Evolutionary conservation across 2,329 filamentous ascomycete species (phyloP), one percentile per base, ranked within the genome.

Genomic region (Pseudocercospora macadamiae): DNA sequence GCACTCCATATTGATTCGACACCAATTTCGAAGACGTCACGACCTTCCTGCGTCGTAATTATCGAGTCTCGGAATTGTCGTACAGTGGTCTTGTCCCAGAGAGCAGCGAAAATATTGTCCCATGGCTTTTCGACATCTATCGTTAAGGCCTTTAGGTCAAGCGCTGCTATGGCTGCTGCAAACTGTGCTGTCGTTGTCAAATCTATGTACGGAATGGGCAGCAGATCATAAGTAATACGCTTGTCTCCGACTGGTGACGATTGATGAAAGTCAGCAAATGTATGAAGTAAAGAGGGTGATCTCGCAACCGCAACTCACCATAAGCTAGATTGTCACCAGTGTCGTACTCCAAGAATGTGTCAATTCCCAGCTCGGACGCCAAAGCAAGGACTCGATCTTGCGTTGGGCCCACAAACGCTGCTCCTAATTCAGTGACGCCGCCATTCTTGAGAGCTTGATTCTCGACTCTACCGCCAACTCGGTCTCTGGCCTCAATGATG

Each of bases 401-500:
- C 4, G 66, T 69, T 37, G 64, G 70, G 21, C 67, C 68, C 2
- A 71, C 54, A 9, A 68, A 72, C 6, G 62, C 66, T 7, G 63
- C 70, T 5, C 69, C 70, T 8, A 68, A 57, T 30, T 72, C 70
- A n/a, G 60, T 64, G 5, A 62, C 51, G 4, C 55, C 54, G 5
- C 65, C 64, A 14, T 63, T 62, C 2, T 55, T 51, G 2, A 69
- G 25, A 7, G 60, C 36, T 5, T 26, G 77, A 16, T 63, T 62
- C 4, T 58, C 51, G 4, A 69, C 34, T 12, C 62, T 59, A 71
- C 70, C 69, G 18, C 69, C 69, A 1, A 72, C 65, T 14, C 68
- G 55, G 42, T 68, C 67, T 14, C 70, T 55, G 3, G 69, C 70
- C 63, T 71, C 68, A 23, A 72, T 56, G 9, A 71, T 53, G 4